These are phyloP conservation scores for Apiotrichum mycotoxinovorans DNA, from an alignment of 1,284 basidiomycete genomes.

Conservation along the genomic window DNA sequence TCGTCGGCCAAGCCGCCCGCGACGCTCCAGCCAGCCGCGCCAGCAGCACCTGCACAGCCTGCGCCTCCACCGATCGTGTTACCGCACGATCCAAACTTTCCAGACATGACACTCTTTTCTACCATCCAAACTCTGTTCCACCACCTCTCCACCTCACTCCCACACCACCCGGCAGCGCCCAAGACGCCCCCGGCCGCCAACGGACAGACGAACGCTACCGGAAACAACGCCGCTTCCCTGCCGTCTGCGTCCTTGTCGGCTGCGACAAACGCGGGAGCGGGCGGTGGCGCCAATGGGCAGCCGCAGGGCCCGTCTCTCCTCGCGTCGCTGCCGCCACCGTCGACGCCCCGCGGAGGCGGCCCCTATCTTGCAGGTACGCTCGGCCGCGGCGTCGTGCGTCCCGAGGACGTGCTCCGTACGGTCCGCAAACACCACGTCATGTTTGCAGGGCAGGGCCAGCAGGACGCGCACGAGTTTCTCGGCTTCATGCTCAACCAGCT, in stretches of 20 bases:
- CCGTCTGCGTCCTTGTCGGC: slow-evolving; percentile 22
- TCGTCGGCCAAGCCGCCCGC: background rate
- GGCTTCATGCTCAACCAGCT: slow-evolving; percentile 91
- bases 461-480: slow-evolving; percentile 95
- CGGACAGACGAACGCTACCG: slow-evolving; percentile 2
- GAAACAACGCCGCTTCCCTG: slow-evolving; percentile 32
- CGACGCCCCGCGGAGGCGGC: slow-evolving; percentile 44
- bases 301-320: slow-evolving; percentile 41
- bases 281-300: background rate
- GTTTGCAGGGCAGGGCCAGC: slow-evolving; percentile 82
- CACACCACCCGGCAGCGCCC: slow-evolving; percentile 45
- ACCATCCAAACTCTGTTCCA: slow-evolving; percentile 86
- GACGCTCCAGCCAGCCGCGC: slow-evolving; percentile 1
- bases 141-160: slow-evolving; percentile 57
- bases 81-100: slow-evolving; percentile 55
- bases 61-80: slow-evolving; percentile 19
- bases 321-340: slow-evolving; percentile 44
- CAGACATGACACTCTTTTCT: slow-evolving; percentile 75
- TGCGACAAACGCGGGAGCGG: background rate
- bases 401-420: slow-evolving; percentile 83
- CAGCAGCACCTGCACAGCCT: slow-evolving; percentile 5
- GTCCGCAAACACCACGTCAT: slow-evolving; percentile 81
- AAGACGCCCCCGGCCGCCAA: slow-evolving; percentile 20
- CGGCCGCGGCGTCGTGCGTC: slow-evolving; percentile 79
- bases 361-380: slow-evolving; percentile 46